Conservation (phyloP, 2,329 filamentous ascomycete species). For the Aspergillus floridensis region DNA sequence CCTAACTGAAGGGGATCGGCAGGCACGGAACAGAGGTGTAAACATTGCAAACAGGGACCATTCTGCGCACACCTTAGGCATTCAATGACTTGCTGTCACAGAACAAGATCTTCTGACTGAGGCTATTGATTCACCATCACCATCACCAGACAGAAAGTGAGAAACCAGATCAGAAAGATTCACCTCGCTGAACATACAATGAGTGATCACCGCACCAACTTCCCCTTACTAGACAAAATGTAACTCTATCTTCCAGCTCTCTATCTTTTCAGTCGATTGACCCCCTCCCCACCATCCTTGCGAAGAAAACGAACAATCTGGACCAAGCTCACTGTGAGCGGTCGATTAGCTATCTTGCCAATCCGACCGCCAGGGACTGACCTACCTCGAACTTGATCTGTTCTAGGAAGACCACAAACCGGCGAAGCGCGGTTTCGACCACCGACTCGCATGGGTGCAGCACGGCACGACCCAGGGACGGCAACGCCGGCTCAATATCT, state of each 20-base stretch:
- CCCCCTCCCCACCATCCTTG: background rate
- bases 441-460: constrained; percentile 22
- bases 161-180: background rate
- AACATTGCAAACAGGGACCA: no score
- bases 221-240: no score
- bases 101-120: no score
- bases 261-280: background rate
- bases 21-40: no score
- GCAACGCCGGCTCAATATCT: constrained; percentile 11
- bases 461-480: constrained; percentile 3
- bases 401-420: constrained; percentile 24
- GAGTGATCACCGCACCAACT: background rate
- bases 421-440: constrained; percentile 22
- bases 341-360: background rate
- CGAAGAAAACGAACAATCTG: background rate
- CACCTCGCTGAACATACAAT: background rate
- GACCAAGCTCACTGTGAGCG: background rate
- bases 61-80: no score
- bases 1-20: no score
- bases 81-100: no score
- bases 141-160: no score
- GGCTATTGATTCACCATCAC: no score
- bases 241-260: background rate
- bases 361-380: background rate
- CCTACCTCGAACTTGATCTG: constrained; percentile 21